Evolutionary conservation across 139 green algal genomes (phyloP).

Genomic region (Tetradesmus lagerheimii): DNA sequence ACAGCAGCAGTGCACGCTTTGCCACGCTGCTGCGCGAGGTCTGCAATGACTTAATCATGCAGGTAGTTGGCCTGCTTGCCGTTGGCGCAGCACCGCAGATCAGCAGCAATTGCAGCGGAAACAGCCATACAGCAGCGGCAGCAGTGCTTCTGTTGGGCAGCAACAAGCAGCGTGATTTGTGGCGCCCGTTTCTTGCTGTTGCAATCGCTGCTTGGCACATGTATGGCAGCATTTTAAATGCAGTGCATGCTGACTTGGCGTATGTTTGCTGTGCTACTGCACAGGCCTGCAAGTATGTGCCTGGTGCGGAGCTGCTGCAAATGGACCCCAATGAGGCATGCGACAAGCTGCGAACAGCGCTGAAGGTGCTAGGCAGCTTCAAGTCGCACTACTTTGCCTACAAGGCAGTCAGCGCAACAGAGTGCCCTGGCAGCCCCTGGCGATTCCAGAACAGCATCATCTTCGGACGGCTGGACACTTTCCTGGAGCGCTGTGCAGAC

Average conservation of each 20-base stretch:
- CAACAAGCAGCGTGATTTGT: neutral
- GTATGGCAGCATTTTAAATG: neutral
- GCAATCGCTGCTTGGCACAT: neutral
- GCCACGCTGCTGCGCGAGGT: slow-evolving; percentile 90
- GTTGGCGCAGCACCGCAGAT: neutral
- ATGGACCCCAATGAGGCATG: slow-evolving; percentile 87
- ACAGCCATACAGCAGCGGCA: neutral
- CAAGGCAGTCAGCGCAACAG: slow-evolving; percentile 58
- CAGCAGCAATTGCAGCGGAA: neutral
- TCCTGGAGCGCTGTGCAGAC: slow-evolving; percentile 88
- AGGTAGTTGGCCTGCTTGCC: slow-evolving; percentile 58
- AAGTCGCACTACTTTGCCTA: slow-evolving; percentile 92
- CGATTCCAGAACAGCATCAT: slow-evolving; percentile 87
- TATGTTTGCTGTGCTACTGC: neutral
- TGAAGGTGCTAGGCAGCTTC: slow-evolving; percentile 87
- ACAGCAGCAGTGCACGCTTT: slow-evolving; percentile 83
- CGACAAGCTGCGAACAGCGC: slow-evolving; percentile 84
- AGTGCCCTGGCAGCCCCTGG: slow-evolving; percentile 85
- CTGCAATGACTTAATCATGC: slow-evolving; percentile 93
- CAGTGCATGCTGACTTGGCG: neutral
- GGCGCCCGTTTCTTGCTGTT: neutral
- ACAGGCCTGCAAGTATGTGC: slow-evolving; percentile 82
- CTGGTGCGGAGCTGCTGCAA: slow-evolving; percentile 81
- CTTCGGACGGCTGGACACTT: slow-evolving; percentile 83
- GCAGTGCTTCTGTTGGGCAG: slow-evolving; percentile 6